Conservation (phyloP, 2,329 filamentous ascomycete genomes). For the Verticillium nonalfalfae region DNA sequence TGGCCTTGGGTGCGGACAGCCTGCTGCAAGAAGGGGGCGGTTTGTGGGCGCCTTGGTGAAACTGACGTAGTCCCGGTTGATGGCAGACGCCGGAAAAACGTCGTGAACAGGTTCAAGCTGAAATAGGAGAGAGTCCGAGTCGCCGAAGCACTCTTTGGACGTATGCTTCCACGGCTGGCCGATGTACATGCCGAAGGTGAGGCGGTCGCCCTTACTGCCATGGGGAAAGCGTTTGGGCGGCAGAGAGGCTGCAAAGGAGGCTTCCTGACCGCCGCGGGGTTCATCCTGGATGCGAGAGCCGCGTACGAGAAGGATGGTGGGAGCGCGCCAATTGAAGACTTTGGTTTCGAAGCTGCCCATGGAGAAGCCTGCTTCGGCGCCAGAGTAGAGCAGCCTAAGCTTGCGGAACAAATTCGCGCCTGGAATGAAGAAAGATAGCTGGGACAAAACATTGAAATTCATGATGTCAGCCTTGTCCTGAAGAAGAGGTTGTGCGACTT, state of each 20-base stretch:
- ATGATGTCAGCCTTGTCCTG: constrained; percentile 54
- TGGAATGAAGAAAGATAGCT: constrained; percentile 68
- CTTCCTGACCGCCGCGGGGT: constrained; percentile 44
- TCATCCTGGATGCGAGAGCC: constrained; percentile 49
- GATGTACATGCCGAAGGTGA: constrained; percentile 64
- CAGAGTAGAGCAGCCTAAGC: constrained; percentile 63
- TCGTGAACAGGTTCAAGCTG: constrained; percentile 68
- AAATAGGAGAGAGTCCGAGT: constrained; percentile 53
- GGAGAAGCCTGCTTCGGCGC: constrained; percentile 65
- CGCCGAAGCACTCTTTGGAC: constrained; percentile 62
- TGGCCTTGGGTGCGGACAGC: constrained; percentile 47
- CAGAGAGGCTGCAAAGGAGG: constrained; percentile 53
- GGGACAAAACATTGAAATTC: constrained; percentile 56
- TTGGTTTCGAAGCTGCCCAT: constrained; percentile 71
- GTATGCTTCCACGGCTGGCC: constrained; percentile 64
- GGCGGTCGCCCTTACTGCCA: constrained; percentile 38
- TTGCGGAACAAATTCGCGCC: constrained; percentile 58
- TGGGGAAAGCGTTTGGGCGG: constrained; percentile 55
- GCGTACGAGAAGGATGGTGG: constrained; percentile 64
- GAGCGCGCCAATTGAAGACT: constrained; percentile 72
- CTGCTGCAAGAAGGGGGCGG: constrained; percentile 58
- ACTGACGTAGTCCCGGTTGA: constrained; percentile 62
- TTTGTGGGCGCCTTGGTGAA: constrained; percentile 59
- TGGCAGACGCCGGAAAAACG: constrained; percentile 57
- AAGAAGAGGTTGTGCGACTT: constrained; percentile 40